Evolutionary conservation across 768 basidiomycete species (phyloP), one percentile per base, ranked within the genome.

Genomic region (Clitopilus hobsonii): DNA sequence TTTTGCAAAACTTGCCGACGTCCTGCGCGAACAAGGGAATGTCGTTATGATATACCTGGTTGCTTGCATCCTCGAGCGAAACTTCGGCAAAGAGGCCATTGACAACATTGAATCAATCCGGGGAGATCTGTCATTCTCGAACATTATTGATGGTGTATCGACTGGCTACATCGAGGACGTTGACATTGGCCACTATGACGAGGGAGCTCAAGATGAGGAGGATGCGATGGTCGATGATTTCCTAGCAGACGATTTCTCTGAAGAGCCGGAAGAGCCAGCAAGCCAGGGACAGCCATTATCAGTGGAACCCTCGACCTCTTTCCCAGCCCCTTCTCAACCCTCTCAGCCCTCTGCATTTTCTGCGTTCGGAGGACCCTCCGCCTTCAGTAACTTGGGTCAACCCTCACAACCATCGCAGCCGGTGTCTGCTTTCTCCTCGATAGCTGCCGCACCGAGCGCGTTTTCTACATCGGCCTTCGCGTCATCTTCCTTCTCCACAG

Each of bases 1-100:
- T 29, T 91, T 88, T 58, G 76, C 75, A 0, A 74, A 84, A 54
- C 75, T 91, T 8, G 87, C 82, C 0, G 66, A 64, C 4, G 80
- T 84, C 24, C 77, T 91, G 23, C 79, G 84, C 55, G 79, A 86
- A 38, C 79, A 89, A 60, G 85, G 85, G 38, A 82, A 78, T 52
- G 70, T 75, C 20, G 77, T 84, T 13, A 89, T 92, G 80, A 88
- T 92, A 1, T 97, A 89, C 64, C 82, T 98, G 23, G 83, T 97
- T 23, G 92, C 90, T 0, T 97, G 94, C 65, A 82, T 98, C 48
- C 74, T 94, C 41, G 91, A 96, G 66, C 73, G 86, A n/a, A 76
- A 92, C 48, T 94, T 98, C 65, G 87, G 89, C 60, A 80, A 83
- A 61, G 89, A 88, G 41, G 83, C 91, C 3, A 84, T 91, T 57